Conservation (phyloP, 2,329 filamentous ascomycete genomes). For the Diaporthe citriasiana region DNA sequence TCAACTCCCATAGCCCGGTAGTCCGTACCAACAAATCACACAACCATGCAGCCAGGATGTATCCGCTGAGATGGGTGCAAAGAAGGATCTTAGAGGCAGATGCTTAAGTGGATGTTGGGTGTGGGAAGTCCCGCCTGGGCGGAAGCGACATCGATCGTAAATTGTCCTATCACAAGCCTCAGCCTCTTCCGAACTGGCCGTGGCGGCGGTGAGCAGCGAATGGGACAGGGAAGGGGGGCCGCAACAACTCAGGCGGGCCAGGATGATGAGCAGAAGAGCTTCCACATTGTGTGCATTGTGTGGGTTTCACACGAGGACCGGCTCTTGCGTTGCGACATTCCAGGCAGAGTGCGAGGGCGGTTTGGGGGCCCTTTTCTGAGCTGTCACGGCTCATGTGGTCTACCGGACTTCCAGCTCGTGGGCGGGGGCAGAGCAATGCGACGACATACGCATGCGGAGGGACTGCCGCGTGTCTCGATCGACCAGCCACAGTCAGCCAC, state of each 20-base stretch:
- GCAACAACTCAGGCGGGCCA: constrained; percentile 16
- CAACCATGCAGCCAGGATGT: constrained; percentile 14
- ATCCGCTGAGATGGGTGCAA: constrained; percentile 28
- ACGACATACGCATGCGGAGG: not conserved
- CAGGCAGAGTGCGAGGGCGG: constrained; percentile 1
- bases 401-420: constrained; percentile 11
- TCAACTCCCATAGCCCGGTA: constrained; percentile 7
- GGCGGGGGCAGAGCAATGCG: constrained; percentile 1
- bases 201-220: constrained; percentile 39
- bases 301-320: constrained; percentile 35
- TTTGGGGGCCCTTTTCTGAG: constrained; percentile 3
- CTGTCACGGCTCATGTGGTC: constrained; percentile 3
- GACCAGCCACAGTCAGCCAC: constrained; percentile 31
- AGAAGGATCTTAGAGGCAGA: not conserved
- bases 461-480: constrained; percentile 33
- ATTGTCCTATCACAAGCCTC: constrained; percentile 43
- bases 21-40: constrained; percentile 26
- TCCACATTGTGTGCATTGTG: constrained; percentile 20
- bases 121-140: constrained; percentile 31
- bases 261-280: constrained; percentile 32
- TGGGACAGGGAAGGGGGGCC: constrained; percentile 17
- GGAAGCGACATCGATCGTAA: constrained; percentile 40
- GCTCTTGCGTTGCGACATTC: constrained; percentile 28
- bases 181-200: constrained; percentile 38
- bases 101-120: constrained; percentile 2